phyloP scores from a whole-genome alignment of 2,329 filamentous ascomycete genomes.

The Whalleya microplaca region DNA sequence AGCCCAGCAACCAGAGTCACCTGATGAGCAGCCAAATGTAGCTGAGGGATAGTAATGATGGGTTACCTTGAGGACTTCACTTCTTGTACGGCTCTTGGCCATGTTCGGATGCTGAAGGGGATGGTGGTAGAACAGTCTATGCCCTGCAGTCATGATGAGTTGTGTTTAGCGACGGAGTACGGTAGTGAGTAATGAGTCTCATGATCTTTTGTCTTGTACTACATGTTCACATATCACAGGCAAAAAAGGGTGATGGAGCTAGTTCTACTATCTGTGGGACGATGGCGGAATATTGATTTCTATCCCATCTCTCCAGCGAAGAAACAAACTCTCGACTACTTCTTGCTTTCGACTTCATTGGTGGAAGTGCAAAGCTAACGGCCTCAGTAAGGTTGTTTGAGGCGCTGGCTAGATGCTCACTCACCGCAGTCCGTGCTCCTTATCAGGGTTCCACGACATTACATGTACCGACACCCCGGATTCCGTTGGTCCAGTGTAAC shows the following conservation, averaged over 20 bases:
- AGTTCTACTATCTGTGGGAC: background rate
- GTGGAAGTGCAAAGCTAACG: too few relatives aligned
- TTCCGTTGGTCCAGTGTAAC: background rate
- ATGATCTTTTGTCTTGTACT: background rate
- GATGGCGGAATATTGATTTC: background rate
- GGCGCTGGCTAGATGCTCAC: too few relatives aligned
- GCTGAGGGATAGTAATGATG: conserved; percentile 16
- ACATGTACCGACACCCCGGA: background rate
- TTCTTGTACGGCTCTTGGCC: background rate
- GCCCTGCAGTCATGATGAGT: background rate
- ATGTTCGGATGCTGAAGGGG: background rate
- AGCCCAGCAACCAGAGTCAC: conserved; percentile 20
- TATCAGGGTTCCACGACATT: background rate
- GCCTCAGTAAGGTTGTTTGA: too few relatives aligned
- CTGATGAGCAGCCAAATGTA: conserved; percentile 25
- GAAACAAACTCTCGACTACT: background rate
- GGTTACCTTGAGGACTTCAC: background rate
- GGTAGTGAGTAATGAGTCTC: background rate
- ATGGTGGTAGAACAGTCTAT: background rate
- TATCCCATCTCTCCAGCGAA: background rate
- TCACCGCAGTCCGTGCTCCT: too few relatives aligned
- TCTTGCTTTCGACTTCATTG: background rate
- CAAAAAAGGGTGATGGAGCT: background rate
- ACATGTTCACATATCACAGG: background rate
- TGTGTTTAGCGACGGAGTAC: background rate